Conservation (phyloP, 2,329 filamentous ascomycete genomes). For the Lithohypha guttulata region DNA sequence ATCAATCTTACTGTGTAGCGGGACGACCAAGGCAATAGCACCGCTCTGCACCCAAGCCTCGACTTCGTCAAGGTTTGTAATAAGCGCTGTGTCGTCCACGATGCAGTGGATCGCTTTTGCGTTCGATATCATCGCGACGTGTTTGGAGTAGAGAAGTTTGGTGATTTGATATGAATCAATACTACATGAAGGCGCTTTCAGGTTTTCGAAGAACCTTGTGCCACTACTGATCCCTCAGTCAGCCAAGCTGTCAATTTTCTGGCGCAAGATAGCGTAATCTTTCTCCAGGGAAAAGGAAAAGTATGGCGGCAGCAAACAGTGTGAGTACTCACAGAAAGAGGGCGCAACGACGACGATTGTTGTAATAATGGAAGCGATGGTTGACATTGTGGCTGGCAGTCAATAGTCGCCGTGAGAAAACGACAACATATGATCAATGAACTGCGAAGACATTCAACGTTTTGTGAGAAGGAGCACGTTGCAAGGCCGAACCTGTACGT, state of each 20-base stretch:
- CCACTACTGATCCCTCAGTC: slow-evolving; percentile 2
- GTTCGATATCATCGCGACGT: slow-evolving; percentile 12
- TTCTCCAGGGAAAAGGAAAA: too few species aligned
- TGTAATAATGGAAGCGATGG: neutral
- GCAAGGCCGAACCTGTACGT: neutral
- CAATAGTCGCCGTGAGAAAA: slow-evolving; percentile 3
- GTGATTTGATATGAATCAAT: neutral
- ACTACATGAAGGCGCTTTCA: slow-evolving; percentile 6
- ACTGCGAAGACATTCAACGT: slow-evolving; percentile 8
- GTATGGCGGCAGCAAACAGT: neutral
- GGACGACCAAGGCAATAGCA: slow-evolving; percentile 40
- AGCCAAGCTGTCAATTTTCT: neutral
- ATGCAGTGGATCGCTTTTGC: slow-evolving; percentile 42
- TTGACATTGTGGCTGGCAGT: slow-evolving; percentile 9
- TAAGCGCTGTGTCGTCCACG: slow-evolving; percentile 42
- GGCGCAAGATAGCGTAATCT: neutral
- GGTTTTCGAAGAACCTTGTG: neutral
- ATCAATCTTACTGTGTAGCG: slow-evolving; percentile 38
- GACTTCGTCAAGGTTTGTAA: slow-evolving; percentile 42
- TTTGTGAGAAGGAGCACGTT: neutral
- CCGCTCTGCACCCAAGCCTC: slow-evolving; percentile 42
- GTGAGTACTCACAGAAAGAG: slow-evolving; percentile 1
- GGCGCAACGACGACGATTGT: slow-evolving; percentile 1
- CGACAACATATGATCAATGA: slow-evolving; percentile 7
- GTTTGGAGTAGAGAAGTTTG: slow-evolving; percentile 6